A percentile compares a stretch with the other conserved stretches of the same genome.
phyloP scores from a whole-genome alignment of 2,329 filamentous ascomycete species.

The Colletotrichum sp. region DNA sequence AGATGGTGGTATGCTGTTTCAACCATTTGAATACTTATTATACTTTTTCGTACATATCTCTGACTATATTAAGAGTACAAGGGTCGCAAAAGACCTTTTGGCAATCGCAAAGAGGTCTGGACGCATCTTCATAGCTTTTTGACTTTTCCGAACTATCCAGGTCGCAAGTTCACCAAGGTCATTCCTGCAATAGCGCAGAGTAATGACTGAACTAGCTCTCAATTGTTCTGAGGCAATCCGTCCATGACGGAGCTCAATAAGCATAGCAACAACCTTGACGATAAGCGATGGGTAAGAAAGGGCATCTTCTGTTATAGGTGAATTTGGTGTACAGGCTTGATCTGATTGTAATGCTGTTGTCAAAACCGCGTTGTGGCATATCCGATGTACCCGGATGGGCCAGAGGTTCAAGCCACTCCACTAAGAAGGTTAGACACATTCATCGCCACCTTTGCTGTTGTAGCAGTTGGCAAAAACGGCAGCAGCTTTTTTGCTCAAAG shows the following conservation, averaged over 20 bases:
- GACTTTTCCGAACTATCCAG: not conserved
- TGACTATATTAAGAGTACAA: not conserved
- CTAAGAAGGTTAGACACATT: rapidly evolving
- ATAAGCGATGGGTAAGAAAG: not conserved
- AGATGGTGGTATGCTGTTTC: not conserved
- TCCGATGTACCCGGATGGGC: not conserved
- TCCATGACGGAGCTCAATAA: not conserved
- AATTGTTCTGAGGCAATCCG: not conserved
- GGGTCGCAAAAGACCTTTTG: not conserved
- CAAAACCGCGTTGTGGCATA: not conserved
- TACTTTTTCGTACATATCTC: not conserved
- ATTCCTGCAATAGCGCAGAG: not conserved
- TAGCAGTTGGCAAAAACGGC: not conserved
- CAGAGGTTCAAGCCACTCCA: not conserved
- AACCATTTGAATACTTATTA: not conserved
- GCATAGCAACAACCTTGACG: not conserved
- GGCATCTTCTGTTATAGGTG: rapidly evolving
- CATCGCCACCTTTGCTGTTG: not conserved
- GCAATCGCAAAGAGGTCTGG: not conserved
- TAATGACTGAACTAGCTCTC: not conserved
- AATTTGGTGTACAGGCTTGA: not conserved
- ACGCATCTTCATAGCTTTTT: not conserved
- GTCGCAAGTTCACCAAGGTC: not conserved
- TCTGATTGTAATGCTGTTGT: not conserved
- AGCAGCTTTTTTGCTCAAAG: not conserved